These are phyloP conservation scores for Umbilicus rupestris DNA, from an alignment of 164 flowering plant genomes.

Conservation along the genomic window DNA sequence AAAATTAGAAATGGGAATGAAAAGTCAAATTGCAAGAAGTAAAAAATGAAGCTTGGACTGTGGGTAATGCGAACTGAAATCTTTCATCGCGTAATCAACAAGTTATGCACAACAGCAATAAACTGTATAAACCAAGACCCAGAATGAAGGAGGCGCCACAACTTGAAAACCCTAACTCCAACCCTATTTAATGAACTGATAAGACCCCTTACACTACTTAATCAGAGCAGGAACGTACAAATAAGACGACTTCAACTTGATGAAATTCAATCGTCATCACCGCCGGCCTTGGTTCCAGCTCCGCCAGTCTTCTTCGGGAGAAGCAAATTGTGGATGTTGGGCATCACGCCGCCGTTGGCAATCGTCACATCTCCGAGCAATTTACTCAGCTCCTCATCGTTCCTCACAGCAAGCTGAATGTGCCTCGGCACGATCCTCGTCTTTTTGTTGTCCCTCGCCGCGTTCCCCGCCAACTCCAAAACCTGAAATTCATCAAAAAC, in stretches of 20 bases:
- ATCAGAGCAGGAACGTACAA: background rate
- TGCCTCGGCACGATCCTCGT: conserved; percentile 12
- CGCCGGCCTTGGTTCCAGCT: conserved; percentile 9
- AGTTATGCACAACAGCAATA: background rate
- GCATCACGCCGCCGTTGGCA: conserved; percentile 13
- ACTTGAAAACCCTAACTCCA: background rate
- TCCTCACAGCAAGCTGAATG: conserved; percentile 13
- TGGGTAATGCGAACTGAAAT: too few species aligned
- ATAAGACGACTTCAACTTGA: background rate
- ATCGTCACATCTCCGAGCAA: conserved; percentile 12
- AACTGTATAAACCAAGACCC: background rate
- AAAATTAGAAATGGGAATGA: too few species aligned
- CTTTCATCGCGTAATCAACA: background rate
- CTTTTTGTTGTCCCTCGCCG: conserved; percentile 14
- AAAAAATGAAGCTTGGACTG: too few species aligned
- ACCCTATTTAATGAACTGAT: background rate
- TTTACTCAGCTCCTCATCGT: conserved; percentile 12
- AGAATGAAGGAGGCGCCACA: background rate
- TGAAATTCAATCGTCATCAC: conserved; percentile 6
- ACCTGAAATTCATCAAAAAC: background rate
- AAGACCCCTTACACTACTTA: too few species aligned
- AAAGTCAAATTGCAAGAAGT: too few species aligned
- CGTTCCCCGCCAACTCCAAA: conserved; percentile 13
- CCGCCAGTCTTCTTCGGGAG: conserved; percentile 11
- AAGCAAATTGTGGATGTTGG: conserved; percentile 11